These are phyloP conservation scores for Parachaetomium inaequale DNA, from an alignment of 495 filamentous ascomycete genomes.

Conservation along the genomic window DNA sequence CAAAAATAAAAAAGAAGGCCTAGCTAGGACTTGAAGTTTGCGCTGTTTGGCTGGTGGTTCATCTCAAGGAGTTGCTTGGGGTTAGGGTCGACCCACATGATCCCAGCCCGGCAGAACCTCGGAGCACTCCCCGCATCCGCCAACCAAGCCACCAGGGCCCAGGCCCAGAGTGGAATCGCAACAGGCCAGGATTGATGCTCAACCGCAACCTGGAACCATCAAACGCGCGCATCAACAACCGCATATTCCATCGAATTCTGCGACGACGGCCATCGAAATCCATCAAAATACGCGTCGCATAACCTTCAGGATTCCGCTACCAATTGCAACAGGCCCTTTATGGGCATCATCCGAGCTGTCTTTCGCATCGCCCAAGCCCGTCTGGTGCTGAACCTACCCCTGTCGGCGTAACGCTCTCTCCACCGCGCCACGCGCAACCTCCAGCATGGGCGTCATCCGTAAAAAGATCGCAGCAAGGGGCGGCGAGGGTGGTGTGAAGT, in stretches of 20 bases:
- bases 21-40: too few relatives aligned
- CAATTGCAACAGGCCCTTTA: conserved; percentile 7
- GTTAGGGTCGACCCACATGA: background rate
- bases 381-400: conserved; percentile 5
- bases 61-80: too few relatives aligned
- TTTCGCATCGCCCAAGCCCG: conserved; percentile 6
- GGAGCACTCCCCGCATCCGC: background rate
- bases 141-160: too few relatives aligned
- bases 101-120: conserved; percentile 9
- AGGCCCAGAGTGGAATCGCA: conserved; percentile 2
- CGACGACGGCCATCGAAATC: conserved; percentile 6
- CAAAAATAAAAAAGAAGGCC: too few relatives aligned
- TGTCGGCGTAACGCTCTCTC: conserved; percentile 22
- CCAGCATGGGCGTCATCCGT: conserved; percentile 85
- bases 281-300: conserved; percentile 30
- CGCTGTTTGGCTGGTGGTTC: too few relatives aligned
- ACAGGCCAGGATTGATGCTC: conserved; percentile 10
- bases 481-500: conserved; percentile 89
- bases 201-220: conserved; percentile 18
- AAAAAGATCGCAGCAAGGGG: conserved; percentile 90
- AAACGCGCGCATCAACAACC: background rate
- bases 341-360: conserved; percentile 17
- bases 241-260: conserved; percentile 25
- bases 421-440: conserved; percentile 15
- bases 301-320: background rate